Evolutionary conservation across 768 basidiomycete species (phyloP).

Genomic region (Agaricus blazei): DNA sequence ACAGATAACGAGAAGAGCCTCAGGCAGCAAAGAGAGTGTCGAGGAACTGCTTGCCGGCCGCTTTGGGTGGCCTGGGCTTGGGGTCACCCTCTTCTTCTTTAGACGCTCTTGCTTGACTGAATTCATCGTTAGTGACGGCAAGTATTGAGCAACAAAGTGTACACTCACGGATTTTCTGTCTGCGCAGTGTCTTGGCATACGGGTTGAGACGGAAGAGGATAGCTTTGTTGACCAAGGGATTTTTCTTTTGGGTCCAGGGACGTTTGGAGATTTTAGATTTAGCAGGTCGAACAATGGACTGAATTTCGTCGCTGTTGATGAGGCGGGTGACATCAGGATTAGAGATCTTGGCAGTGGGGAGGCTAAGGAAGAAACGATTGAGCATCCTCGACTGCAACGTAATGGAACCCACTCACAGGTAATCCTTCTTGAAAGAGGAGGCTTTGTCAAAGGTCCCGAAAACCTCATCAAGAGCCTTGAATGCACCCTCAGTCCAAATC

Average conservation of each 20-base stretch:
- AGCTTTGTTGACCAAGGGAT: slow-evolving; percentile 91
- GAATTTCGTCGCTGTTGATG: slow-evolving; percentile 98
- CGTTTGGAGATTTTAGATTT: slow-evolving; percentile 83
- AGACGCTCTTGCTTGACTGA: slow-evolving; percentile 77
- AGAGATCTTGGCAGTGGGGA: slow-evolving; percentile 93
- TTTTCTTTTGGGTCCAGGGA: slow-evolving; percentile 99
- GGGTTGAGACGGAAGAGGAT: slow-evolving; percentile 97
- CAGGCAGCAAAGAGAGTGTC: slow-evolving; percentile 81
- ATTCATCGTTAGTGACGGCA: background rate
- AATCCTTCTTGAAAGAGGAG: slow-evolving; percentile 85
- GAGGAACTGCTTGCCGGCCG: slow-evolving; percentile 82
- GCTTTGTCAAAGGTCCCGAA: slow-evolving; percentile 93
- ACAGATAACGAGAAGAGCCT: slow-evolving; percentile 17
- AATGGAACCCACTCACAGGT: slow-evolving; percentile 48
- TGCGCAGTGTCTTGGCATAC: slow-evolving; percentile 91
- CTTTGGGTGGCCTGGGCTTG: slow-evolving; percentile 57
- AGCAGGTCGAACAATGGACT: slow-evolving; percentile 91
- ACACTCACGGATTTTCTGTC: slow-evolving; percentile 80
- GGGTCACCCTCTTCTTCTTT: slow-evolving; percentile 54
- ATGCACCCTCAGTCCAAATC: slow-evolving; percentile 98
- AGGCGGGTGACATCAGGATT: slow-evolving; percentile 96
- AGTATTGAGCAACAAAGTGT: background rate
- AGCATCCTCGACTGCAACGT: background rate
- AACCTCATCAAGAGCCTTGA: slow-evolving; percentile 87
- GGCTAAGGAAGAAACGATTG: slow-evolving; percentile 34